Percentiles rank a stretch among this genome's conserved stretches.
Evolutionary conservation across 805 yeast species (phyloP).

Genomic region (Saccharomyces eubayanus): DNA sequence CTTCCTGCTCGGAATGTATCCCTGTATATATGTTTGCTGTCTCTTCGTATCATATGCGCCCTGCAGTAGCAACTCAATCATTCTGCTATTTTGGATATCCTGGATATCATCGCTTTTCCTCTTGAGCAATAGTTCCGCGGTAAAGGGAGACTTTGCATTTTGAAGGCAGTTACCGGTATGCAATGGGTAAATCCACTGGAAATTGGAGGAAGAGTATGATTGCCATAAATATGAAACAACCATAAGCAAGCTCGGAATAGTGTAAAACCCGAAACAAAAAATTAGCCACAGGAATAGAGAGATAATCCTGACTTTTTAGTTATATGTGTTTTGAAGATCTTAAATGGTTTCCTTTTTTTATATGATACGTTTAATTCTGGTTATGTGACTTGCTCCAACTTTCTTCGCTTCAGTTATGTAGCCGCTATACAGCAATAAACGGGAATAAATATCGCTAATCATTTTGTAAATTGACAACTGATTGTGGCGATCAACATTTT

Average conservation of each 20-base stretch:
- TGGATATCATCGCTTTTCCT: background rate
- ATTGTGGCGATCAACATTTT: background rate
- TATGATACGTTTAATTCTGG: background rate
- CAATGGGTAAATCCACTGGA: background rate
- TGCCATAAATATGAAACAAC: background rate
- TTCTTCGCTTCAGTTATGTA: background rate
- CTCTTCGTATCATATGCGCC: background rate
- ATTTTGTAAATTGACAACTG: background rate
- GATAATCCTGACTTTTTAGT: background rate
- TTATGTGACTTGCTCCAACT: background rate
- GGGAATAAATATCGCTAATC: background rate
- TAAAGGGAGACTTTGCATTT: background rate
- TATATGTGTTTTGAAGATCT: background rate
- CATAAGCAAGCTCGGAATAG: background rate
- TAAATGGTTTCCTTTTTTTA: background rate
- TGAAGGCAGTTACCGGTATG: background rate
- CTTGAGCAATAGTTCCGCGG: background rate
- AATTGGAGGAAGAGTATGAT: background rate
- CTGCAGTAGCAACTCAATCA: background rate
- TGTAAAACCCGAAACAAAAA: background rate
- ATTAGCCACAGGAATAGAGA: background rate
- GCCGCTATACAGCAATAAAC: background rate
- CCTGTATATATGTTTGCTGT: background rate
- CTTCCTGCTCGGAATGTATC: background rate
- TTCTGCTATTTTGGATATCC: background rate